Percentiles rank a stretch among this genome's conserved stretches.
Evolutionary conservation across 2,329 filamentous ascomycete genomes (phyloP).

Genomic region (Ophiostoma montium): DNA sequence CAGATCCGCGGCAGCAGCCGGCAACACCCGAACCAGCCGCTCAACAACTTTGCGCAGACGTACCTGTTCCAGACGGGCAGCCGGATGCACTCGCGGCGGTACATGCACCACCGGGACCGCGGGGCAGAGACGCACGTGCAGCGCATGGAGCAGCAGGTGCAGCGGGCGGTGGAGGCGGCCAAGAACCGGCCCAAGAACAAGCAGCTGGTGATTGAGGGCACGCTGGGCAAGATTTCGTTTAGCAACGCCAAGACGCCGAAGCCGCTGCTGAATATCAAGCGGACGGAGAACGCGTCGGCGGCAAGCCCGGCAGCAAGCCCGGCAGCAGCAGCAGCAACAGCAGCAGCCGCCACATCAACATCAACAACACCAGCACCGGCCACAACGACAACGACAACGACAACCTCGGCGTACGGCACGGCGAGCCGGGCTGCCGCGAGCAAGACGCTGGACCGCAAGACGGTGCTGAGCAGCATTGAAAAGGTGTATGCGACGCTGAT

Average conservation of each 20-base stretch:
- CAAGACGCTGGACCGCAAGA: constrained; percentile 59
- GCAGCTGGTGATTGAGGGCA: constrained; percentile 90
- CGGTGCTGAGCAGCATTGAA: constrained; percentile 75
- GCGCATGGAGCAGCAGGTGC: constrained; percentile 98
- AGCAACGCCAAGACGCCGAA: constrained; percentile 97
- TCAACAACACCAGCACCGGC: not conserved
- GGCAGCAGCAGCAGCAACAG: not conserved
- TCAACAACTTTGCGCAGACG: constrained; percentile 94
- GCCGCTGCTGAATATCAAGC: constrained; percentile 89
- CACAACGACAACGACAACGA: not conserved
- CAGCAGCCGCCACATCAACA: no score
- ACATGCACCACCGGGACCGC: constrained; percentile 45
- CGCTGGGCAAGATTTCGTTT: constrained; percentile 94
- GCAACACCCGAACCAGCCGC: constrained; percentile 81
- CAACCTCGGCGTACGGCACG: constrained; percentile 18
- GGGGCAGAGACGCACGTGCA: constrained; percentile 95
- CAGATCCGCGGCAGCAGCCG: constrained; percentile 83
- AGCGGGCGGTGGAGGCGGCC: constrained; percentile 89
- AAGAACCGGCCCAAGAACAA: constrained; percentile 98
- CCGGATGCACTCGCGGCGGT: constrained; percentile 58
- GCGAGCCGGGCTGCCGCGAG: constrained; percentile 11
- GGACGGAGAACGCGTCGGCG: constrained; percentile 39
- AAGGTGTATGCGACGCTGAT: constrained; percentile 77
- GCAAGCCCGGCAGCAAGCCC: constrained; percentile 27
- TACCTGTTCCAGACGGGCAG: constrained; percentile 92